Conservation (phyloP, 2,329 filamentous ascomycete genomes). For the Beauveria medogensis region DNA sequence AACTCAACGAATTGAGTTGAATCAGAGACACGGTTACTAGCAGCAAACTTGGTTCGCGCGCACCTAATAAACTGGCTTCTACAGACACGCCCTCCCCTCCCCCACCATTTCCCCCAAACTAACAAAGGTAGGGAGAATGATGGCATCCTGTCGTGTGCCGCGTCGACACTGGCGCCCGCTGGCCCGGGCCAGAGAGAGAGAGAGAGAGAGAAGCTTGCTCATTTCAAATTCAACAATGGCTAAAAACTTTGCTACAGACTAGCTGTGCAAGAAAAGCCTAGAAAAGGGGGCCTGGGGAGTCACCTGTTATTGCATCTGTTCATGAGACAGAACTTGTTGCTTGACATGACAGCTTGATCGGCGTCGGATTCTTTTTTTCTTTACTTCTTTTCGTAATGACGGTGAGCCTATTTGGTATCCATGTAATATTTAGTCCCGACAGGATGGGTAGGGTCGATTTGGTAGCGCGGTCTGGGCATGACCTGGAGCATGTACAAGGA, state of each 20-base stretch:
- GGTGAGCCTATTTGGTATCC: background rate
- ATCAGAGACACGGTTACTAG: background rate
- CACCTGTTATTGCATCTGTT: background rate
- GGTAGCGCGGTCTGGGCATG: background rate
- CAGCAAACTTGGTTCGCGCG: background rate
- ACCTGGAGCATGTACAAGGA: too few relatives aligned
- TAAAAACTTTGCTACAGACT: background rate
- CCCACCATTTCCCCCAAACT: background rate
- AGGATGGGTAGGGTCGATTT: background rate
- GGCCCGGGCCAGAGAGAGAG: background rate
- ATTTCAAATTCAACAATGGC: background rate
- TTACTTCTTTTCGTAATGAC: background rate
- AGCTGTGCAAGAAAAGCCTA: background rate
- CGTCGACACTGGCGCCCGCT: background rate
- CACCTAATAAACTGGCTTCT: background rate
- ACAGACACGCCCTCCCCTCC: conserved; percentile 1
- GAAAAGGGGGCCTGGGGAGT: background rate
- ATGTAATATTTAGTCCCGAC: background rate
- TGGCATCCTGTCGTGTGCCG: background rate
- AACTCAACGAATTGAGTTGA: background rate
- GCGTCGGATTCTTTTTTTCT: background rate
- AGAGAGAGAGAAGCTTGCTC: background rate
- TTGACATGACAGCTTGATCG: background rate
- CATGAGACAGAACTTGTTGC: background rate
- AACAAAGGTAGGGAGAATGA: background rate